phyloP scores from a whole-genome alignment of 2,329 filamentous ascomycete genomes.

The Colletotrichum cordylinicola region DNA sequence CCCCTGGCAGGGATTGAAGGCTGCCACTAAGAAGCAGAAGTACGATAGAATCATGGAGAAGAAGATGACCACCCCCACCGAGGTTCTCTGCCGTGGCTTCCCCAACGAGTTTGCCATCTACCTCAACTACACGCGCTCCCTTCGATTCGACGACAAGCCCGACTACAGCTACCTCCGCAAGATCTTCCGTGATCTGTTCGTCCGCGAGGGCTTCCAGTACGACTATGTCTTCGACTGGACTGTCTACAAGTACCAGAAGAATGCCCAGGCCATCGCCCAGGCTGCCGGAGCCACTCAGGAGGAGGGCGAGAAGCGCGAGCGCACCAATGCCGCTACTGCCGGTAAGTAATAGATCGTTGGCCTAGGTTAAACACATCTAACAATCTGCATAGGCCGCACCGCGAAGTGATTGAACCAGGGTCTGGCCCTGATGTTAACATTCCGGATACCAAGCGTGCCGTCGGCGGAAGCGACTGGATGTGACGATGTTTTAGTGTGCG shows the following conservation, averaged over 20 bases:
- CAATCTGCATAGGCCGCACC: slow-evolving; percentile 78
- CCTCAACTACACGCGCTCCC: slow-evolving; percentile 97
- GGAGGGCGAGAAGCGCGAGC: slow-evolving; percentile 72
- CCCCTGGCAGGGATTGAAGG: slow-evolving; percentile 98
- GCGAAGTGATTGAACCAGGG: slow-evolving; percentile 81
- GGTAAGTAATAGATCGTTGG: slow-evolving; percentile 62
- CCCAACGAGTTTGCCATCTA: slow-evolving; percentile 99
- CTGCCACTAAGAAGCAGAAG: slow-evolving; percentile 99
- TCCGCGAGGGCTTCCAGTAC: slow-evolving; percentile 99
- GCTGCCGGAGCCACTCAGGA: slow-evolving; percentile 69
- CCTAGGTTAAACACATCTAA: slow-evolving; percentile 71
- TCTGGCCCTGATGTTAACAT: slow-evolving; percentile 65
- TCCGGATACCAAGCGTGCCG: slow-evolving; percentile 76
- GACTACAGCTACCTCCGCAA: slow-evolving; percentile 99
- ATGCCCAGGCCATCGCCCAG: slow-evolving; percentile 85
- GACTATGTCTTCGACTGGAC: slow-evolving; percentile 99
- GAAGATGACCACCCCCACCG: slow-evolving; percentile 99
- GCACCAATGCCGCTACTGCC: slow-evolving; percentile 69
- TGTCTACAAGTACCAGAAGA: slow-evolving; percentile 99
- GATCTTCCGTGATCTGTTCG: slow-evolving; percentile 99
- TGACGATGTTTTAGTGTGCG: slow-evolving; percentile 84
- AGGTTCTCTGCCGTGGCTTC: slow-evolving; percentile 98
- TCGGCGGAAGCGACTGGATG: slow-evolving; percentile 90
- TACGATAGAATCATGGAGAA: slow-evolving; percentile 99
- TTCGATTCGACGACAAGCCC: slow-evolving; percentile 99